Percentiles rank a stretch among this genome's conserved stretches.
Conservation (phyloP, 371 early-diverging fungal species). For the Mucor indicus region DNA sequence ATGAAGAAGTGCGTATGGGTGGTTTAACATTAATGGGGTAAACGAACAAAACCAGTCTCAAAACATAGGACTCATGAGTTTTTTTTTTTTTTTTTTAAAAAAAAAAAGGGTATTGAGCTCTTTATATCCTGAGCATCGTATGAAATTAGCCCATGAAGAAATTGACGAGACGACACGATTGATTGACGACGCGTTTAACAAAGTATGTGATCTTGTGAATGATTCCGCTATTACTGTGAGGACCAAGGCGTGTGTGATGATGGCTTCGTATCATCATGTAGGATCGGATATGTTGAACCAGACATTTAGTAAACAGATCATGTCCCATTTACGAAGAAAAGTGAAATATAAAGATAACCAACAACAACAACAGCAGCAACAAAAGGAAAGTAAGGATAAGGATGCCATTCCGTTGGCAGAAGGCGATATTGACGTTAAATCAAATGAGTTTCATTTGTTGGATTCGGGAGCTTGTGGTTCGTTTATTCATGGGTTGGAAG, state of each 20-base stretch:
- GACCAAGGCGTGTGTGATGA: constrained; percentile 63
- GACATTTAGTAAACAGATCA: constrained; percentile 76
- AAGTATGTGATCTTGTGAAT: constrained; percentile 76
- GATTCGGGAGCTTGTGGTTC: constrained; percentile 84
- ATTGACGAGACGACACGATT: constrained; percentile 56
- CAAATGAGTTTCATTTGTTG: constrained; percentile 61
- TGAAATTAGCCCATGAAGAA: constrained; percentile 41
- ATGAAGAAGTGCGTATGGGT: constrained; percentile 67
- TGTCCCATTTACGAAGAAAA: constrained; percentile 53
- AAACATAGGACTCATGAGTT: no score
- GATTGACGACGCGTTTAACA: constrained; percentile 74
- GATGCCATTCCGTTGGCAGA: constrained; percentile 53
- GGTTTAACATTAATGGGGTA: constrained; percentile 68
- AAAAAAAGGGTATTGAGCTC: constrained; percentile 49
- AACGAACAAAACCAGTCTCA: no score
- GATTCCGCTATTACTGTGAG: constrained; percentile 67
- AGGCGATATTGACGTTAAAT: constrained; percentile 66
- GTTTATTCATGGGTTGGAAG: constrained; percentile 91
- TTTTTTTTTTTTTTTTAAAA: no score
- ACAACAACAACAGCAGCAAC: constrained; percentile 21
- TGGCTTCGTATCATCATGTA: constrained; percentile 66
- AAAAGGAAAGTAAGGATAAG: not conserved
- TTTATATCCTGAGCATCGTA: constrained; percentile 47
- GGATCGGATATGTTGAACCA: constrained; percentile 57
- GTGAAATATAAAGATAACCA: constrained; percentile 16